Base-by-base conservation (phyloP, 352 stramenopile genomes). In the Phytophthora hybrid region DNA sequence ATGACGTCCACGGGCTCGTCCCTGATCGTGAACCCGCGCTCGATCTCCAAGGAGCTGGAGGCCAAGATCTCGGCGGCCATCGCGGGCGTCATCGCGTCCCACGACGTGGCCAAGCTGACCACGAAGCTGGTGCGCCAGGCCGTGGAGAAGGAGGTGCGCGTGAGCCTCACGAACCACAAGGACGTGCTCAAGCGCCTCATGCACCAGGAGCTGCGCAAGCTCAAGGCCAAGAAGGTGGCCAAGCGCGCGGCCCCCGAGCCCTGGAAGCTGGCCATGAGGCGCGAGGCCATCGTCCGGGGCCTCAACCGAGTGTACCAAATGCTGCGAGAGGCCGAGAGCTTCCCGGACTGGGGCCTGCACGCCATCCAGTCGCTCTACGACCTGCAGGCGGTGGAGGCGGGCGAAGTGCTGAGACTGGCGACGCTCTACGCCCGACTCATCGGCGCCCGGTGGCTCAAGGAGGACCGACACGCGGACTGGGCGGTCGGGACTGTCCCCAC, bases 181-280 rank as follows among this genome's bases (percentile, higher is more conserved):
- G 90, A 97, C 54, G 82, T 95, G 58, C 85, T 97, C 58, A 97
- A 97, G 83, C 88, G 90, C 18, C 72, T 97, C 29, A 94, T 97
- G 88, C 90, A 95, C 66, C 87, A 94, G 57, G 88, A 95, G 62
- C 81, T 95, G 34, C 84, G 88, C 41, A 90, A 91, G 46, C 74
- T 92, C 60, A 94, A 94, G 66, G 80, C 87, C 16, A 77, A 92
- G 56, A 93, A 93, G 68, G 76, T 91, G 31, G 84, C 87, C 63
- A 91, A 91, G 59, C 76, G 87, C 8, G 69, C 79, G 10, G 66
- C 76, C 3, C 78, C 81, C 0, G 85, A 88, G 57, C 81, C 87
- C 13, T 95, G 88, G 88, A 93, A 93, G 60, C 82, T 80, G 29
- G 34, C 60, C 11, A 68, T 77, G 58, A 81, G 88, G 1, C 76